These are phyloP conservation scores for Neurospora sp. DNA, from an alignment of 495 filamentous ascomycete genomes.

Conservation along the genomic window DNA sequence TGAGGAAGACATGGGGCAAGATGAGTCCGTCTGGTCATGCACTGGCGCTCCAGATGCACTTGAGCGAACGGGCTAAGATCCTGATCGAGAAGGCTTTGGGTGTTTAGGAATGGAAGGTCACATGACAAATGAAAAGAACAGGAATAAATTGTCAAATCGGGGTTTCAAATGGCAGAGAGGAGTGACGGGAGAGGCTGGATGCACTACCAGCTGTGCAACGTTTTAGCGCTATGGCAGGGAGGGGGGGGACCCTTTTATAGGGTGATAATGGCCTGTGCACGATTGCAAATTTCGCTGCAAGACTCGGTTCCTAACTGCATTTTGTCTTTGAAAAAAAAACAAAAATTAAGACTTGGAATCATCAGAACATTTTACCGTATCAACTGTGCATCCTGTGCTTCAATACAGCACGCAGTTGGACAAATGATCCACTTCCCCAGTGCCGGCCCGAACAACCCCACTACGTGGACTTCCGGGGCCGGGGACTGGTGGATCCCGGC, in stretches of 20 bases:
- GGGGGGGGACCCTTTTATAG: neutral
- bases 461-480: neutral
- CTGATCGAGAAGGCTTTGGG: constrained; percentile 56
- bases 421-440: neutral
- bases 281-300: neutral
- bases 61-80: constrained; percentile 47
- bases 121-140: too few relatives aligned
- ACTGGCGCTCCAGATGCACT: constrained; percentile 54
- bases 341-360: neutral
- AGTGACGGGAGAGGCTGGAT: neutral
- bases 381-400: neutral
- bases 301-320: neutral
- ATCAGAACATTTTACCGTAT: neutral
- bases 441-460: neutral
- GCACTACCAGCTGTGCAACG: neutral
- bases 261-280: neutral
- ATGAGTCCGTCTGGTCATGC: constrained; percentile 59
- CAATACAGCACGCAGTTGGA: neutral
- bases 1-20: constrained; percentile 79
- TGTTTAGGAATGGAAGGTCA: too few relatives aligned
- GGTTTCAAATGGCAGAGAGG: neutral
- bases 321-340: neutral
- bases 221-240: neutral
- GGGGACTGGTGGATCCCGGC: neutral
- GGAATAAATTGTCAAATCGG: neutral